Evolutionary conservation across 108 stramenopile species (phyloP), one percentile per base, ranked within the genome.

Genomic region (Conticribra weissflogii): DNA sequence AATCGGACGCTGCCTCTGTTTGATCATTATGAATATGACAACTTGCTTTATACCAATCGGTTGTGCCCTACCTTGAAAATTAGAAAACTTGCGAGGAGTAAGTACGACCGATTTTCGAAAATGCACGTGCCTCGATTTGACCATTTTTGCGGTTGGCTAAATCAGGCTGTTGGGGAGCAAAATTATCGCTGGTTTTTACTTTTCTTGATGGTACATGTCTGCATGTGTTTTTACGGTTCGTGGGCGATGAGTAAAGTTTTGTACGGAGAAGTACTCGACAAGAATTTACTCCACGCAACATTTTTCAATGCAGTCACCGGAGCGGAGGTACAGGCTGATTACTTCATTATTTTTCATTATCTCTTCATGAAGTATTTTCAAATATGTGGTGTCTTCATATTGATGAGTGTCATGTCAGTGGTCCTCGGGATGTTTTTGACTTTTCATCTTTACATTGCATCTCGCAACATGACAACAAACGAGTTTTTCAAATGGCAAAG

Each of bases 131-230:
- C 77, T 17, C 81, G 92, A 51, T 97, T 93, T 55, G 96, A 97
- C 73, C 96, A 97, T 71, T 94, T 81, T 58, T 97, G 96, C 72
- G 90, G 91, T 17, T 97, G 96, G 96, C 45, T 94, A 0, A 73
- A 85, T 76, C 87, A 93, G 53, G 81, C 91, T 19, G 82, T 94
- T 63, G 96, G 96, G 7, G 92, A 92, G 78, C 88, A 91, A 51
- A 97, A 97, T 57, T 95, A 97, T 67, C 84, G 96, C 25, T 91
- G 76, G 68, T 97, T 97, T 54, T 69, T 95, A 3, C 51, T 91
- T 0, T 96, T 96, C 62, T 65, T 96, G 0, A 45, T 66, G 21
- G 63, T 89, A 0, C 96, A 96, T 74, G 83, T 90, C 8, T 64
- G 62, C 16, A 92, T 94, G 90, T 91, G 91, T 55, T 46, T 66